Evolutionary conservation across 2,329 filamentous ascomycete species (phyloP).

Genomic region (Polychaeton citri): DNA sequence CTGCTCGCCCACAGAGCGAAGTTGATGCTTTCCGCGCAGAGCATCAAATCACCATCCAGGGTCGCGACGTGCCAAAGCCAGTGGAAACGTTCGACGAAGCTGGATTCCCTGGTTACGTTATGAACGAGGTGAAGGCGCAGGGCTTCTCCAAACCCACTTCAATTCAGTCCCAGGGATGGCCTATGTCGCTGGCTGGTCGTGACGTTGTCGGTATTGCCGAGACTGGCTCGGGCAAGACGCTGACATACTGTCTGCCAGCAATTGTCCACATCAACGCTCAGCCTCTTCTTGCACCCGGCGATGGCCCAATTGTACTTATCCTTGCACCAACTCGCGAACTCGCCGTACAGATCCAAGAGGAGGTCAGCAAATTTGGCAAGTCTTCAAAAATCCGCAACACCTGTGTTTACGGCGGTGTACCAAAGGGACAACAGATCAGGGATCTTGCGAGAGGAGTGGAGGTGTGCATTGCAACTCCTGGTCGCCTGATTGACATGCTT

Average conservation of each 20-base stretch:
- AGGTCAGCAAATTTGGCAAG: conserved; percentile 97
- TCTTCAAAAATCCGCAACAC: conserved; percentile 97
- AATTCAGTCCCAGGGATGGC: conserved; percentile 98
- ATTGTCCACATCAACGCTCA: conserved; percentile 99
- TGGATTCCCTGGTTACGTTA: conserved; percentile 90
- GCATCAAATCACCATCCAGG: conserved; percentile 72
- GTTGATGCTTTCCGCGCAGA: conserved; percentile 79
- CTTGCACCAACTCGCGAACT: conserved; percentile 94
- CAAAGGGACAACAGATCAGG: conserved; percentile 92
- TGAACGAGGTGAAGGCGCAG: conserved; percentile 97
- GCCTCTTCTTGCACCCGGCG: conserved; percentile 84
- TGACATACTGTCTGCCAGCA: conserved; percentile 93
- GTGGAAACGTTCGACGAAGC: conserved; percentile 97
- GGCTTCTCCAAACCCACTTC: conserved; percentile 87
- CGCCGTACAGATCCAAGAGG: conserved; percentile 95
- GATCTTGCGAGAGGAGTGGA: conserved; percentile 91
- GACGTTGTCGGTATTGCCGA: conserved; percentile 98
- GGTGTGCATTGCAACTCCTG: conserved; percentile 95
- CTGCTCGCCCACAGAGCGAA: conserved; percentile 59
- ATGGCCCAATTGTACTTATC: conserved; percentile 92
- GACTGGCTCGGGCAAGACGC: conserved; percentile 96
- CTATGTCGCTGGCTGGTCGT: conserved; percentile 94
- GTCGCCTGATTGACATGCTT: conserved; percentile 96
- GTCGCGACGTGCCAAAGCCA: conserved; percentile 73
- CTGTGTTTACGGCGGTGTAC: conserved; percentile 97